These are phyloP conservation scores for Cochlearia excelsa DNA, from an alignment of 345 rosid genomes.

Conservation along the genomic window DNA sequence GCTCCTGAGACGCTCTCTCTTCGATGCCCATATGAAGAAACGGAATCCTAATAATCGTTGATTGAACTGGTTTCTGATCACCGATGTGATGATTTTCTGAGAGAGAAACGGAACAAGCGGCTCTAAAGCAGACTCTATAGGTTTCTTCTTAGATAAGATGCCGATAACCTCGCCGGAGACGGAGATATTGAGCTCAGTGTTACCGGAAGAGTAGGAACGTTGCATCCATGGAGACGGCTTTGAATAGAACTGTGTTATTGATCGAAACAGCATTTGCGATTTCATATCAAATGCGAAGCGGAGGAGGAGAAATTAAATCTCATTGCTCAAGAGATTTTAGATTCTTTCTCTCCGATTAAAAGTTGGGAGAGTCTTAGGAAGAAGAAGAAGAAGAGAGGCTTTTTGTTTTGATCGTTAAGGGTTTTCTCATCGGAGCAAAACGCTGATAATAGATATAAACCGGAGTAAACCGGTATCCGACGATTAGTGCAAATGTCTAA, in stretches of 20 bases:
- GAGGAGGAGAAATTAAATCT: slow-evolving; percentile 22
- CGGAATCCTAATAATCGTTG: slow-evolving; percentile 51
- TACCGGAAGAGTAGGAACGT: slow-evolving; percentile 26
- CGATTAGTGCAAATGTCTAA: neutral
- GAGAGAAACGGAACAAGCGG: slow-evolving; percentile 55
- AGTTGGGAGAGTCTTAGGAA: slow-evolving; percentile 14
- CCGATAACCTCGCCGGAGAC: slow-evolving; percentile 48
- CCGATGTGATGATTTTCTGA: slow-evolving; percentile 40
- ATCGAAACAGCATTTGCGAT: slow-evolving; percentile 33
- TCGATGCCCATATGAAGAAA: slow-evolving; percentile 76
- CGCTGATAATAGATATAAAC: neutral
- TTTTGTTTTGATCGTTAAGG: slow-evolving; percentile 28
- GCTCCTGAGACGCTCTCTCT: slow-evolving; percentile 47
- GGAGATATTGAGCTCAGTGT: slow-evolving; percentile 30
- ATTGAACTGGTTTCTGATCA: slow-evolving; percentile 45
- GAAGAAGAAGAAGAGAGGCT: slow-evolving; percentile 23
- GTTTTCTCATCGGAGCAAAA: slow-evolving; percentile 31
- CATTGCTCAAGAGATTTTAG: slow-evolving; percentile 18
- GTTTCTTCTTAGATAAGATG: slow-evolving; percentile 43
- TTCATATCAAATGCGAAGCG: slow-evolving; percentile 30
- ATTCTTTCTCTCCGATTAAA: slow-evolving; percentile 1
- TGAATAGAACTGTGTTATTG: slow-evolving; percentile 24
- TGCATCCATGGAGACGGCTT: slow-evolving; percentile 31
- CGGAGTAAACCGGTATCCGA: slow-evolving; percentile 20
- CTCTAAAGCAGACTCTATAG: slow-evolving; percentile 67